Evolutionary conservation across 345 rosid species (phyloP).

Genomic region (Camelina laxa): DNA sequence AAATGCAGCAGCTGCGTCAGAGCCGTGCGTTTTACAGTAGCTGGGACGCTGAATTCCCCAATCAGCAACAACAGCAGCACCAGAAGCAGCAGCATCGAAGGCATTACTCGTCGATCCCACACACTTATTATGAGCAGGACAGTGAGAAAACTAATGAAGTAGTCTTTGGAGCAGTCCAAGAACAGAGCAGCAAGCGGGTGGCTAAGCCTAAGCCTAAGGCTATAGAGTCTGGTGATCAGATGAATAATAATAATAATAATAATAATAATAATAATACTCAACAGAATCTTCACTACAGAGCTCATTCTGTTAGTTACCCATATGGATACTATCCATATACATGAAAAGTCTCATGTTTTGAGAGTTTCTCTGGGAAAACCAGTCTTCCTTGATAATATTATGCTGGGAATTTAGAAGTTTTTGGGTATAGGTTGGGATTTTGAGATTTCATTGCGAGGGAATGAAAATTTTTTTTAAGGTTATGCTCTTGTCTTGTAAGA

Average conservation of each 20-base stretch:
- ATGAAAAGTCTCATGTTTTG: slow-evolving; percentile 34
- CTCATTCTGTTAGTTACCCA: slow-evolving; percentile 51
- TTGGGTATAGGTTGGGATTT: slow-evolving; percentile 39
- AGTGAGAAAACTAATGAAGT: slow-evolving; percentile 79
- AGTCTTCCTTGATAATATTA: slow-evolving; percentile 22
- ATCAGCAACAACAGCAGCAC: slow-evolving; percentile 57
- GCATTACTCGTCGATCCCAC: slow-evolving; percentile 70
- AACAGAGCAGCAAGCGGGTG: slow-evolving; percentile 55
- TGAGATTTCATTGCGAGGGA: slow-evolving; percentile 34
- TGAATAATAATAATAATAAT: slow-evolving; percentile 44
- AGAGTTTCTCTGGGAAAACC: slow-evolving; percentile 22
- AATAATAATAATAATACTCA: slow-evolving; percentile 49
- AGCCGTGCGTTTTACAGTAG: slow-evolving; percentile 73
- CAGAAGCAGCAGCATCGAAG: slow-evolving; percentile 67
- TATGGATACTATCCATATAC: slow-evolving; percentile 54
- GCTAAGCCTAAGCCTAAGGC: slow-evolving; percentile 68
- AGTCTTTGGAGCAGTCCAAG: slow-evolving; percentile 90
- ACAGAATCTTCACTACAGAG: slow-evolving; percentile 55
- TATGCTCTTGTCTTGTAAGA: slow-evolving; percentile 32
- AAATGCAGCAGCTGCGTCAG: slow-evolving; percentile 85
- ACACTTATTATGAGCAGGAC: slow-evolving; percentile 78
- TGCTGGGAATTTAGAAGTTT: slow-evolving; percentile 22
- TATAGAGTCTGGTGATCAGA: slow-evolving; percentile 54
- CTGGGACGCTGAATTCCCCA: slow-evolving; percentile 66
- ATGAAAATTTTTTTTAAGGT: not conserved